Conservation (phyloP, 1,284 basidiomycete genomes). For the Fomes fomentarius region DNA sequence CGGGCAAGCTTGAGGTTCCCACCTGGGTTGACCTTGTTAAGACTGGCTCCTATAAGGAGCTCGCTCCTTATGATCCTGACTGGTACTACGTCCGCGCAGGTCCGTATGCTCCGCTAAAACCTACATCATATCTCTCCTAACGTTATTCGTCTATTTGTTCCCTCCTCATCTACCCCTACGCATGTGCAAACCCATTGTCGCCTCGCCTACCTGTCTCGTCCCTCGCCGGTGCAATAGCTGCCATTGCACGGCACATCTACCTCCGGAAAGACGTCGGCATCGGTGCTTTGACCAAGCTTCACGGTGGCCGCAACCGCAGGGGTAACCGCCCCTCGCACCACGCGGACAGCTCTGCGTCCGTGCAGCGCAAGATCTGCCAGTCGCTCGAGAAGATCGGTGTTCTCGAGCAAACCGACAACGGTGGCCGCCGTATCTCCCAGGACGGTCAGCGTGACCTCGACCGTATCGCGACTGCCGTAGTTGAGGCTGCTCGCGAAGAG, state of each 20-base stretch:
- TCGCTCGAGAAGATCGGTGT: conserved; percentile 99
- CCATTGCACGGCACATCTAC: conserved; percentile 99
- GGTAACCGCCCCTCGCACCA: conserved; percentile 97
- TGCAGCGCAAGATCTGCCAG: conserved; percentile 93
- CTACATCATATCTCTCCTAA: background rate
- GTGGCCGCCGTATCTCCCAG: conserved; percentile 95
- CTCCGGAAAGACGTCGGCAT: conserved; percentile 99
- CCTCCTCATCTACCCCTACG: background rate
- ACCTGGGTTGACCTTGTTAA: conserved; percentile 99
- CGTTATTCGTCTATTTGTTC: background rate
- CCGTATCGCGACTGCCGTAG: conserved; percentile 97
- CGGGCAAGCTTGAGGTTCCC: conserved; percentile 97
- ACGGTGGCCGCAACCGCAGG: conserved; percentile 95
- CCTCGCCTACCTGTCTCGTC: background rate
- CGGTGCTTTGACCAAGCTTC: conserved; percentile 94
- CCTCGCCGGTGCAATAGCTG: conserved; percentile 56
- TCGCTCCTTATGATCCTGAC: conserved; percentile 98
- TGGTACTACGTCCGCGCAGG: conserved; percentile 99
- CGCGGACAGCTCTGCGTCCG: conserved; percentile 82
- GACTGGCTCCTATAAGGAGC: conserved; percentile 97
- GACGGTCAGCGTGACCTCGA: conserved; percentile 98
- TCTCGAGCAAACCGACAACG: conserved; percentile 91
- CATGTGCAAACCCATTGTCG: background rate
- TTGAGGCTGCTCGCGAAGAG: conserved; percentile 85
- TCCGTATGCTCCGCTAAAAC: conserved; percentile 41